Conservation (phyloP, 176 grass and related monocot genomes). For the Melocanna baccifera region DNA sequence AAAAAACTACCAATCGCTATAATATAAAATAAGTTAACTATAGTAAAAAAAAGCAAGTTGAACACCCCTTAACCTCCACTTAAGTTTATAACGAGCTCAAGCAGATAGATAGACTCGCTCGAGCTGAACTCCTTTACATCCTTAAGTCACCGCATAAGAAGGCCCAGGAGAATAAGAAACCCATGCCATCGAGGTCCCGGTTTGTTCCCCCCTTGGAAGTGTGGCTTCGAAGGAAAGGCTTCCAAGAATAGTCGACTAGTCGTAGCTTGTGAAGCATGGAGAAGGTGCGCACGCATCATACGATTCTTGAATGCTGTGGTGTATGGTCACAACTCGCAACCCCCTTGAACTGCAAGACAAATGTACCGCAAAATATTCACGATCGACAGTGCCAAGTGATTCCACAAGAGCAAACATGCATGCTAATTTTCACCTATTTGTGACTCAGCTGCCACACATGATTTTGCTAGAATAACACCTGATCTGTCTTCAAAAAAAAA, state of each 20-base stretch:
- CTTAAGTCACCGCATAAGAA: neutral
- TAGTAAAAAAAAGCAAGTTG: no score
- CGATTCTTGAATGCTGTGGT: neutral
- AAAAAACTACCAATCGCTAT: no score
- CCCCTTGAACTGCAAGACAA: neutral
- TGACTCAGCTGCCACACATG: neutral
- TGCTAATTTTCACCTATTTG: neutral
- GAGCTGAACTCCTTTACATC: no score
- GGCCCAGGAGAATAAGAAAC: neutral
- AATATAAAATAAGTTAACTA: no score
- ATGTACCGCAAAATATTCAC: neutral
- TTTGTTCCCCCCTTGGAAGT: neutral
- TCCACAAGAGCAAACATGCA: neutral
- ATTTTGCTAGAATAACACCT: no score
- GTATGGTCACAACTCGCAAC: neutral
- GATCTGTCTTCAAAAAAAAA: no score
- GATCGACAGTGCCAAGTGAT: neutral
- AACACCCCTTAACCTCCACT: no score
- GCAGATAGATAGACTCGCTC: no score
- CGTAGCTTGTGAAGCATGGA: neutral
- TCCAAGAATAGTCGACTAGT: neutral
- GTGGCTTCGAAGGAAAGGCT: constrained; percentile 4
- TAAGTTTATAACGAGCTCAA: no score
- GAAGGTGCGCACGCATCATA: neutral
- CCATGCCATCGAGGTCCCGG: neutral